Conservation (phyloP, 257 asterid species). For the Solanum habrochaites region DNA sequence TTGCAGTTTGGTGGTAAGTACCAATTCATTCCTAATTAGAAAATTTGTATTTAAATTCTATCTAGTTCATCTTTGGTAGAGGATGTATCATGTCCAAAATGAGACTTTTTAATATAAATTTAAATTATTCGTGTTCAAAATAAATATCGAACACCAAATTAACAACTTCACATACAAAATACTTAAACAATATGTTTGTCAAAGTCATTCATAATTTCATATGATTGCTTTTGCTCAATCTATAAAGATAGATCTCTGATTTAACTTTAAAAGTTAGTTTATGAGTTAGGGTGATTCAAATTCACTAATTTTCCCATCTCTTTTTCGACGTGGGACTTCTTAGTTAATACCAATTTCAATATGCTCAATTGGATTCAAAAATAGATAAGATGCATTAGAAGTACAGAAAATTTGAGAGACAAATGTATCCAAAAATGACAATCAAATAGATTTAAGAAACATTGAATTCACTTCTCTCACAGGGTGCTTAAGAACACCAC, state of each 20-base stretch:
- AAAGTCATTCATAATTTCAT: background rate
- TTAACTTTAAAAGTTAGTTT: too few relatives aligned
- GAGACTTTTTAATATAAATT: background rate
- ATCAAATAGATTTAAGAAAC: background rate
- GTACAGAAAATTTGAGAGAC: background rate
- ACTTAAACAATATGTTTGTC: too few relatives aligned
- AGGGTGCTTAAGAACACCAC: slow-evolving; percentile 16
- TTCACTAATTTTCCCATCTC: background rate
- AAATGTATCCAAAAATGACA: background rate
- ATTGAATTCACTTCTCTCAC: slow-evolving; percentile 2
- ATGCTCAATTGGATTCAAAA: background rate
- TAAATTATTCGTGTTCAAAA: background rate
- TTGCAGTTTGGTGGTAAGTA: background rate
- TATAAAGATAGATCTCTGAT: too few relatives aligned
- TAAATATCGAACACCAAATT: background rate
- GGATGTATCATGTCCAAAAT: background rate
- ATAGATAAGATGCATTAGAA: background rate
- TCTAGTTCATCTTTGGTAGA: background rate
- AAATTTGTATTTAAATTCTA: too few relatives aligned
- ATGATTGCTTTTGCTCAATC: background rate
- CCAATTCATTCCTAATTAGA: background rate
- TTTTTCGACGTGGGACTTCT: background rate
- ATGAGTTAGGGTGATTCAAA: background rate
- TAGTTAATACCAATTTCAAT: background rate
- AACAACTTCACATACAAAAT: background rate